These are phyloP conservation scores for Solanum chiquidenum DNA, from an alignment of 257 asterid species.

Conservation along the genomic window DNA sequence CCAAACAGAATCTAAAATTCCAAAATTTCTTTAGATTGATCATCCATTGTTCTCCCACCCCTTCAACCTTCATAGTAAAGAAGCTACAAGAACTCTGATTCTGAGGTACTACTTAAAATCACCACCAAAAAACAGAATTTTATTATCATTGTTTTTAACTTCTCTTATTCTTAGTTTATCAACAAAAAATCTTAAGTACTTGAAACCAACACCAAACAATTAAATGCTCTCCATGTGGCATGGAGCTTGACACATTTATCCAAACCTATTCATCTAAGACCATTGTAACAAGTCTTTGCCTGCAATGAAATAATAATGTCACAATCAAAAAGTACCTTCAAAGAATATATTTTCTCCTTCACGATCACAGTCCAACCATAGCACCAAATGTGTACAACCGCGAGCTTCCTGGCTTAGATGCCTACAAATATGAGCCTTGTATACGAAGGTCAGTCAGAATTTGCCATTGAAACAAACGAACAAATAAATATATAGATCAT, in stretches of 20 bases:
- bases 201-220: background rate
- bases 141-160: background rate
- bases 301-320: background rate
- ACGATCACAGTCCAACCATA: conserved; percentile 96
- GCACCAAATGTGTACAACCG: conserved; percentile 65
- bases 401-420: conserved; percentile 89
- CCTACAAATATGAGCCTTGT: conserved; percentile 85
- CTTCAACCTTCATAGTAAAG: background rate
- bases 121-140: background rate
- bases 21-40: background rate
- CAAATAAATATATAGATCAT: background rate
- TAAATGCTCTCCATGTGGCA: background rate
- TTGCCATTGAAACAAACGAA: background rate
- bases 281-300: background rate
- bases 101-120: background rate
- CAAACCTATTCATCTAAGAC: background rate
- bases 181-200: background rate
- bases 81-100: background rate
- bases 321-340: conserved; percentile 49
- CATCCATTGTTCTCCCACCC: background rate
- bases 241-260: background rate
- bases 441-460: conserved; percentile 26
- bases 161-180: background rate
- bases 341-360: conserved; percentile 97
- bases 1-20: background rate